Conservation (phyloP, 352 stramenopile genomes). For the Globisporangium viniferum region DNA sequence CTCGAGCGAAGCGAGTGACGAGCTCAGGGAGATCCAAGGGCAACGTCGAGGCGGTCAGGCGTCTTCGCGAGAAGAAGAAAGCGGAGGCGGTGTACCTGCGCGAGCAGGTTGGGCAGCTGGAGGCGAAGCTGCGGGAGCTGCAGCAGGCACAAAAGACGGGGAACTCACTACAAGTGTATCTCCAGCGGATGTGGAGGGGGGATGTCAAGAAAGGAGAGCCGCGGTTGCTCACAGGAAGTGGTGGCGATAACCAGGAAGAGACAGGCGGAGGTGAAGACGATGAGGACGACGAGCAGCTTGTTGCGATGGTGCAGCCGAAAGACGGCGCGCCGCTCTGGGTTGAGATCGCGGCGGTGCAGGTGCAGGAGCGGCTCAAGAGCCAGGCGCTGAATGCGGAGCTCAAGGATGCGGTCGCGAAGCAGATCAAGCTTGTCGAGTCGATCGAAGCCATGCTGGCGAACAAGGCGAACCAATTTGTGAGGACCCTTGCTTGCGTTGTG, state of each 20-base stretch:
- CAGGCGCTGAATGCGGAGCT: no score
- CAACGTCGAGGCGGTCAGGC: not conserved
- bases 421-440: no score
- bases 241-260: not conserved
- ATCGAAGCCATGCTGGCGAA: slow-evolving; percentile 16
- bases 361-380: no score
- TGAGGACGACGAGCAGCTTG: not conserved
- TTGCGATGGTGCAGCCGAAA: no score
- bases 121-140: slow-evolving; percentile 1
- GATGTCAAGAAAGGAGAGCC: not conserved
- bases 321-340: no score
- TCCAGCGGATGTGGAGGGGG: not conserved
- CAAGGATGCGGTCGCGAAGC: no score
- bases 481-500: not conserved
- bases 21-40: not conserved
- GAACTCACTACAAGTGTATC: slow-evolving; percentile 5
- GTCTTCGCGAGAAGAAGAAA: slow-evolving; percentile 12
- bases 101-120: slow-evolving; percentile 1
- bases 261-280: no score
- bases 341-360: no score
- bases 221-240: no score
- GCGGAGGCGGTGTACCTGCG: not conserved
- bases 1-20: not conserved
- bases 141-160: not conserved
- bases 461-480: slow-evolving; percentile 17